Evolutionary conservation across 495 filamentous ascomycete genomes (phyloP).

Genomic region (Jackrogersella minutella): DNA sequence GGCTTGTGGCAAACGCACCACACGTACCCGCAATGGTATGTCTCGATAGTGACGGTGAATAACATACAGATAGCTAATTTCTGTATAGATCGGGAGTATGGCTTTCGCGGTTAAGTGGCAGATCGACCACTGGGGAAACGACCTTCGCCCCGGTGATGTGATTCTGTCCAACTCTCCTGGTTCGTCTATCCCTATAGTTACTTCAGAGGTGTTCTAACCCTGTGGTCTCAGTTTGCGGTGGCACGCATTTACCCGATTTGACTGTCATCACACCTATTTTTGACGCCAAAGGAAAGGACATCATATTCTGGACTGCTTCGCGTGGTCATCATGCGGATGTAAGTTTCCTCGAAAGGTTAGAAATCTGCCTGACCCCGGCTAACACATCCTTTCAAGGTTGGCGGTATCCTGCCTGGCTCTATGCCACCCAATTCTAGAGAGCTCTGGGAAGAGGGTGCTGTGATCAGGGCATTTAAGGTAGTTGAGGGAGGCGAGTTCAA

Average conservation of each 20-base stretch:
- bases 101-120: conserved; percentile 90
- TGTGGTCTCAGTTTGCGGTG: conserved; percentile 66
- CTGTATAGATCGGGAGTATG: conserved; percentile 91
- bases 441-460: conserved; percentile 91
- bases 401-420: conserved; percentile 42
- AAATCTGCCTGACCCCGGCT: too few relatives aligned
- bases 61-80: conserved; percentile 30
- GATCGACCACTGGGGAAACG: conserved; percentile 54
- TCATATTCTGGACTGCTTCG: conserved; percentile 95
- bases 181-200: neutral
- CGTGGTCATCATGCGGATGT: conserved; percentile 97
- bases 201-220: neutral
- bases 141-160: conserved; percentile 76
- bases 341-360: conserved; percentile 89
- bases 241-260: conserved; percentile 76
- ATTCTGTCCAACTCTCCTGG: conserved; percentile 83
- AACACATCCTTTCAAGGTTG: conserved; percentile 82
- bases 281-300: conserved; percentile 73
- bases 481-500: conserved; percentile 90
- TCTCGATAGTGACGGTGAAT: neutral
- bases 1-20: conserved; percentile 92
- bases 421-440: conserved; percentile 69
- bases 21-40: conserved; percentile 72
- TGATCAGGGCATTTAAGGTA: conserved; percentile 75
- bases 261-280: conserved; percentile 95